Percentiles rank a stretch among this genome's conserved stretches.
Conservation (phyloP, 2,329 filamentous ascomycete genomes). For the Rhynchosporium agropyri region DNA sequence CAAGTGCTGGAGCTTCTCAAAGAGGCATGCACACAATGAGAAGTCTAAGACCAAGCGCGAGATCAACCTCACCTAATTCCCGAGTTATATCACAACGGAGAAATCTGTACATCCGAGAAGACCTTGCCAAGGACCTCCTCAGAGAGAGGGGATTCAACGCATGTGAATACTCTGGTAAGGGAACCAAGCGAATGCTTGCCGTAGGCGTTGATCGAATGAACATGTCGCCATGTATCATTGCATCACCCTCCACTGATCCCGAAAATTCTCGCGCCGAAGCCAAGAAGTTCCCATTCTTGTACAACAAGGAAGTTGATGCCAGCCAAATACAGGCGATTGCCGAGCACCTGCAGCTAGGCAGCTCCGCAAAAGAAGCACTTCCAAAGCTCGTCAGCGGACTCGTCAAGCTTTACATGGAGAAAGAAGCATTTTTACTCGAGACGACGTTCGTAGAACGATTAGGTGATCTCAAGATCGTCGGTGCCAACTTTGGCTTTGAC, state of each 20-base stretch:
- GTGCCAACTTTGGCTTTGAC: constrained; percentile 66
- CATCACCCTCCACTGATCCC: constrained; percentile 50
- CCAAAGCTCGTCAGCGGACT: constrained; percentile 55
- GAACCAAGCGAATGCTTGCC: constrained; percentile 55
- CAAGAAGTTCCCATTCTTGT: constrained; percentile 64
- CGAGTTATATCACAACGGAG: constrained; percentile 47
- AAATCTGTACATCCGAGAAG: constrained; percentile 56
- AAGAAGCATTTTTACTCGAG: constrained; percentile 66
- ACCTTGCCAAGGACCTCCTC: constrained; percentile 59
- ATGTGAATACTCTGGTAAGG: constrained; percentile 43
- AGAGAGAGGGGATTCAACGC: constrained; percentile 52
- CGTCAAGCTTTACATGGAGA: constrained; percentile 60
- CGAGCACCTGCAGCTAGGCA: constrained; percentile 54
- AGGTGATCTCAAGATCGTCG: constrained; percentile 52
- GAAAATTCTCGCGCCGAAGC: constrained; percentile 48
- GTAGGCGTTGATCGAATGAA: constrained; percentile 67
- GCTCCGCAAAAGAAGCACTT: constrained; percentile 47
- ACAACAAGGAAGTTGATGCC: constrained; percentile 51
- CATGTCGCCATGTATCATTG: constrained; percentile 65
- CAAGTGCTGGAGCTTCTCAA: constrained; percentile 46
- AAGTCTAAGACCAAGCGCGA: constrained; percentile 31
- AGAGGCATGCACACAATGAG: constrained; percentile 55
- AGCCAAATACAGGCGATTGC: constrained; percentile 48
- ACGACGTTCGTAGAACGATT: constrained; percentile 49
- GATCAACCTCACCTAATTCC: constrained; percentile 8